Evolutionary conservation across 495 filamentous ascomycete species (phyloP).

Genomic region (Tuber indicum): DNA sequence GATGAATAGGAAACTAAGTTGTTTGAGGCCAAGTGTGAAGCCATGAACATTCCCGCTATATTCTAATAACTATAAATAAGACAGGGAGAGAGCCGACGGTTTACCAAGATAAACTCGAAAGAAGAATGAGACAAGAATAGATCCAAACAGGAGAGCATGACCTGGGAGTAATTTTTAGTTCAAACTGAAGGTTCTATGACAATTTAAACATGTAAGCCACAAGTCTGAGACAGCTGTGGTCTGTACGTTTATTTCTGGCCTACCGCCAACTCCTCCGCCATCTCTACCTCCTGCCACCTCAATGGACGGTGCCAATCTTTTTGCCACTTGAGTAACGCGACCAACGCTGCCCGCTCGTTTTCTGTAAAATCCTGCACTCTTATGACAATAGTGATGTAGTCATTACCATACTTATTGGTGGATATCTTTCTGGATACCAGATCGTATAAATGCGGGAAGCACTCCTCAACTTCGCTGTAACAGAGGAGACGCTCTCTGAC

Average conservation of each 20-base stretch:
- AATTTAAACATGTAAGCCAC: too few relatives aligned
- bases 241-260: too few relatives aligned
- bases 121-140: too few relatives aligned
- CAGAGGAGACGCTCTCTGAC: too few relatives aligned
- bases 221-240: too few relatives aligned
- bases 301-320: not conserved
- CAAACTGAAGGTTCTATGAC: not conserved
- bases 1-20: too few relatives aligned
- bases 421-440: not conserved
- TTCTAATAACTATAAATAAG: not conserved
- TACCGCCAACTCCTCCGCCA: too few relatives aligned
- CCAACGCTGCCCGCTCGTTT: not conserved
- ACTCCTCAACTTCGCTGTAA: not conserved
- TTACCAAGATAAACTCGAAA: not conserved
- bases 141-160: not conserved
- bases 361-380: not conserved
- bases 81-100: not conserved
- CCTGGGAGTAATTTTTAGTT: not conserved
- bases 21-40: slow-evolving; percentile 30
- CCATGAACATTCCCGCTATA: not conserved
- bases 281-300: too few relatives aligned
- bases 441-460: not conserved
- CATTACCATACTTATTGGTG: not conserved
- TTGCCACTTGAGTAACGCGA: slow-evolving; percentile 4
- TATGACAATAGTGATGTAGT: not conserved